Percentiles rank a stretch among this genome's conserved stretches.
These are phyloP conservation scores for Hyphopichia homilentoma DNA, from an alignment of 805 yeast species.

Conservation along the genomic window DNA sequence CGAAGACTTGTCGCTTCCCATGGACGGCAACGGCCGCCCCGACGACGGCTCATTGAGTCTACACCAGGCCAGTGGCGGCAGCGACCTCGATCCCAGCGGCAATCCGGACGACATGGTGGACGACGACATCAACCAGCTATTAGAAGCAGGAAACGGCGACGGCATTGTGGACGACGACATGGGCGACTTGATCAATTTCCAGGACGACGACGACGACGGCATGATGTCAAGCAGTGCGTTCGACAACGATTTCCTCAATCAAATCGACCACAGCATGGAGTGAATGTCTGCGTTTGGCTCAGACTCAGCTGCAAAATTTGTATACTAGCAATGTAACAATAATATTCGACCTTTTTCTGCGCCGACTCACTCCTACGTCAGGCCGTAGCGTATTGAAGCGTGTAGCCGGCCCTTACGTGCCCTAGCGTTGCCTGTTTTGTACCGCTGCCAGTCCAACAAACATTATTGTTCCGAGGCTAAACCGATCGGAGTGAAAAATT, in stretches of 20 bases:
- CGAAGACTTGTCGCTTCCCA: background rate
- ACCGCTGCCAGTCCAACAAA: too few species aligned
- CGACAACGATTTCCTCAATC: constrained; percentile 32
- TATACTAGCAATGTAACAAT: background rate
- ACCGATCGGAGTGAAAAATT: too few species aligned
- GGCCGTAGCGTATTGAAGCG: too few species aligned
- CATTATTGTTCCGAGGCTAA: too few species aligned
- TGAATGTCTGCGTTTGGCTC: too few species aligned
- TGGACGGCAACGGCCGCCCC: background rate
- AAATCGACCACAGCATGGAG: constrained; percentile 24
- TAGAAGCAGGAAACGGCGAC: constrained; percentile 11
- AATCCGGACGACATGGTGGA: constrained; percentile 4
- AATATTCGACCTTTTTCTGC: too few species aligned
- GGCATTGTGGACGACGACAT: constrained; percentile 25
- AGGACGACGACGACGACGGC: constrained; percentile 26
- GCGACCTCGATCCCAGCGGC: background rate
- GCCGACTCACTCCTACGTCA: too few species aligned
- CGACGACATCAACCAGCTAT: constrained; percentile 18
- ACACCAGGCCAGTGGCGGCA: background rate
- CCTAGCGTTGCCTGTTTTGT: too few species aligned
- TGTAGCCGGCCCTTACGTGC: too few species aligned
- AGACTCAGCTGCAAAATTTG: background rate
- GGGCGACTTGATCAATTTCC: constrained; percentile 32
- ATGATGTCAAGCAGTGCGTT: constrained; percentile 23
- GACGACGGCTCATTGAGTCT: background rate